A percentile compares a stretch with the other conserved stretches of the same genome.
phyloP scores from a whole-genome alignment of 306 rosid species.

The Datisca glomerata region DNA sequence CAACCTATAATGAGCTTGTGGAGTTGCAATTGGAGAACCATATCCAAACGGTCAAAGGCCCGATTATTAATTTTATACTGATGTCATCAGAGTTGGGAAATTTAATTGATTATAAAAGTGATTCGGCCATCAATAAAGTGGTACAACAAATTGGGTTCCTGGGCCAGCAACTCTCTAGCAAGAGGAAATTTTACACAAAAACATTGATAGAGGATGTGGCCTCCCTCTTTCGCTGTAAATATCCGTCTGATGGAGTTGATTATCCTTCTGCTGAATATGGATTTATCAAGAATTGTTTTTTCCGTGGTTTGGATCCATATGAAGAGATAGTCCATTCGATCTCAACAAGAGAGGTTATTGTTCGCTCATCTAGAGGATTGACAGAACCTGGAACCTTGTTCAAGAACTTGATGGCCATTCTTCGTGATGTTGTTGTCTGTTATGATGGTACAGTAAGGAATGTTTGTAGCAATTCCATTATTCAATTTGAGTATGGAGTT shows the following conservation, averaged over 20 bases:
- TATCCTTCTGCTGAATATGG: slow-evolving; percentile 86
- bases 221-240: slow-evolving; percentile 35
- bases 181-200: slow-evolving; percentile 74
- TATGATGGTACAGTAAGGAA: slow-evolving; percentile 90
- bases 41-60: slow-evolving; percentile 35
- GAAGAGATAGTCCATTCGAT: slow-evolving; percentile 91
- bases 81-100: slow-evolving; percentile 58
- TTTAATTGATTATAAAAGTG: slow-evolving; percentile 68
- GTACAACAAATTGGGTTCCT: slow-evolving; percentile 87
- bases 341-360: slow-evolving; percentile 67
- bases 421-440: slow-evolving; percentile 80
- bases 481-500: slow-evolving; percentile 74
- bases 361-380: slow-evolving; percentile 88
- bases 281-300: slow-evolving; percentile 53
- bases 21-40: slow-evolving; percentile 60
- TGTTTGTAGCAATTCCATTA: slow-evolving; percentile 73
- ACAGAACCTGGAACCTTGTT: slow-evolving; percentile 92
- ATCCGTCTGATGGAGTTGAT: slow-evolving; percentile 36
- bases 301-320: slow-evolving; percentile 79
- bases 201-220: slow-evolving; percentile 73
- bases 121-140: slow-evolving; percentile 54
- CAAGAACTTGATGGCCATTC: slow-evolving; percentile 90
- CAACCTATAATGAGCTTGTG: slow-evolving; percentile 53
- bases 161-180: slow-evolving; percentile 69
- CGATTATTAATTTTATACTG: slow-evolving; percentile 37